Percentiles rank a stretch among this genome's conserved stretches.
Conservation (phyloP, 2,329 filamentous ascomycete genomes). For the Clonostachys rhizophaga region DNA sequence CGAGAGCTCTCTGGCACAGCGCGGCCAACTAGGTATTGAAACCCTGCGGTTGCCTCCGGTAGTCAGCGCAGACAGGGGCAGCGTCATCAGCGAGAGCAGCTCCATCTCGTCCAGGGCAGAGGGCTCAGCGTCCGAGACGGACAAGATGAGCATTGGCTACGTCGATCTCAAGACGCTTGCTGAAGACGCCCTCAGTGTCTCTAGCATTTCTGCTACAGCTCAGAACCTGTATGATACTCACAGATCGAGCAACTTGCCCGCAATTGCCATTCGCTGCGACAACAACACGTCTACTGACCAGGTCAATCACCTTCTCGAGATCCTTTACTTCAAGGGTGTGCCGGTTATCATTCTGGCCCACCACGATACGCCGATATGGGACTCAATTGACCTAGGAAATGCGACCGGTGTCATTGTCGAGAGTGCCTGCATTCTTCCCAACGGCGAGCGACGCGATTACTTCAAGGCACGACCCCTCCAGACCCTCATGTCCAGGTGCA, state of each 20-base stretch:
- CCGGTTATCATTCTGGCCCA: constrained; percentile 12
- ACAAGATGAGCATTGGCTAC: constrained; percentile 6
- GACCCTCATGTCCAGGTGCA: constrained; percentile 17
- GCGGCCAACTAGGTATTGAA: constrained; percentile 2
- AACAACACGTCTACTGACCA: background rate
- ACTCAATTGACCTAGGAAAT: constrained; percentile 17
- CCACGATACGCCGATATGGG: constrained; percentile 10
- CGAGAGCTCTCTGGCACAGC: background rate
- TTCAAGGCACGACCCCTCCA: constrained; percentile 31
- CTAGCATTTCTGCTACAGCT: constrained; percentile 2
- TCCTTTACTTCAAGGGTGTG: constrained; percentile 1
- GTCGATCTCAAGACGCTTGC: constrained; percentile 8
- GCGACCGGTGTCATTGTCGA: constrained; percentile 31
- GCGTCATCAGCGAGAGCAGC: background rate
- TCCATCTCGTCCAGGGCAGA: background rate
- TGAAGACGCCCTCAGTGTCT: background rate
- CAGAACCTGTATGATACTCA: constrained; percentile 6
- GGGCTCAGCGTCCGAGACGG: background rate
- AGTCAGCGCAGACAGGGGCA: background rate
- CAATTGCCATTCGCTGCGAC: constrained; percentile 7
- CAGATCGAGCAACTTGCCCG: constrained; percentile 6
- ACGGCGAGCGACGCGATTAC: constrained; percentile 34
- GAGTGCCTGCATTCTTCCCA: constrained; percentile 31
- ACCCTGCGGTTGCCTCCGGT: constrained; percentile 8
- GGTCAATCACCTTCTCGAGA: constrained; percentile 2